Conservation (phyloP, 139 green algal species). For the Chlorella sp. region DNA sequence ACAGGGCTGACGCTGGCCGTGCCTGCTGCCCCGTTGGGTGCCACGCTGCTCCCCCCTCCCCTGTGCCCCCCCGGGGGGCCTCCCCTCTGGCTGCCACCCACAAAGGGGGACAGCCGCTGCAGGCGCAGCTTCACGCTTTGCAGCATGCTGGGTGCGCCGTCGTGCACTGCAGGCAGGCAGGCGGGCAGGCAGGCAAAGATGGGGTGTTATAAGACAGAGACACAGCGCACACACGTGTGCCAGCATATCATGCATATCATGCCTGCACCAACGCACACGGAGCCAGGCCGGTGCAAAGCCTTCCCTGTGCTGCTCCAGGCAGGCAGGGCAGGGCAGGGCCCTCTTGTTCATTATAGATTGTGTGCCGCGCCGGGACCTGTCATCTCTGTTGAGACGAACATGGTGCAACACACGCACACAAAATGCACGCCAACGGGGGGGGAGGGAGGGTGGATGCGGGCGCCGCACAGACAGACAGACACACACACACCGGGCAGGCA, state of each 20-base stretch:
- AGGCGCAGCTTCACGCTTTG: slow-evolving; percentile 4
- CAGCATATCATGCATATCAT: background rate
- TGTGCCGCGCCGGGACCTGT: too few relatives aligned
- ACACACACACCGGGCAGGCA: too few relatives aligned
- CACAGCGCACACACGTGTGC: too few relatives aligned
- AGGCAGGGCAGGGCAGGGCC: too few relatives aligned
- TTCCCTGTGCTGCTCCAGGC: too few relatives aligned
- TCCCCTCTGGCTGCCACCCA: background rate
- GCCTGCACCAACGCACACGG: too few relatives aligned
- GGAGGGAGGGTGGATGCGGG: too few relatives aligned
- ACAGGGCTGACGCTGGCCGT: background rate
- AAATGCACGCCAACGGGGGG: background rate
- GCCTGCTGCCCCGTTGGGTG: background rate
- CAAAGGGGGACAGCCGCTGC: slow-evolving; percentile 10
- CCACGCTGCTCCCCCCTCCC: background rate
- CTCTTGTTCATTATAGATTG: too few relatives aligned
- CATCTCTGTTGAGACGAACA: too few relatives aligned
- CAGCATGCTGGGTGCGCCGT: background rate
- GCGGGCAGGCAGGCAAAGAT: background rate
- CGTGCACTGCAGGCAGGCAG: background rate
- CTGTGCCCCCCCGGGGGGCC: background rate
- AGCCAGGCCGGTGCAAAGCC: too few relatives aligned
- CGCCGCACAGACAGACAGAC: background rate
- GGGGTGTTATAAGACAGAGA: background rate
- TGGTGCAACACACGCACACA: too few relatives aligned